phyloP scores from a whole-genome alignment of 1,139 yeast genomes.

The Zygosaccharomyces sapae region DNA sequence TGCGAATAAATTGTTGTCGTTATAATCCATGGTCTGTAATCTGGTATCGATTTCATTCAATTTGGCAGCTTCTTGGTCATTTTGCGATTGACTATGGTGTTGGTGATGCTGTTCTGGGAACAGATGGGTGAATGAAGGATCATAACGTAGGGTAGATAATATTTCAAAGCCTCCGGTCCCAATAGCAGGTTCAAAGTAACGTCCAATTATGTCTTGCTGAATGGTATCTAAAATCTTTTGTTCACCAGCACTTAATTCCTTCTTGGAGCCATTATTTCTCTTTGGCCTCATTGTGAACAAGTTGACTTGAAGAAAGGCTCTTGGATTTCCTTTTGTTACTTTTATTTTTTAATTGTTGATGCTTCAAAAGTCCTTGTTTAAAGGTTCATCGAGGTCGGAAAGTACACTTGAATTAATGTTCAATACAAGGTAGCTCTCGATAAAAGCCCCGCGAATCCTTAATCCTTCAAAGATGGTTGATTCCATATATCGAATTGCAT shows the following conservation, averaged over 20 bases:
- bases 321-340: neutral
- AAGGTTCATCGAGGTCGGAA: neutral
- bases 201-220: constrained; percentile 18
- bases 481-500: constrained; percentile 48
- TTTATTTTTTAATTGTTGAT: constrained; percentile 1
- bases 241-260: constrained; percentile 15
- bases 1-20: constrained; percentile 5
- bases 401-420: neutral
- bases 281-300: constrained; percentile 7
- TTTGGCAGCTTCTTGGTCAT: neutral
- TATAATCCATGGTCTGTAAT: constrained; percentile 11
- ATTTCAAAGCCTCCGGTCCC: constrained; percentile 43
- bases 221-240: constrained; percentile 16
- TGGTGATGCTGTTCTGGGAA: constrained; percentile 2
- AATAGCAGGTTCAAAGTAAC: constrained; percentile 16
- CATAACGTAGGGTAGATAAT: constrained; percentile 68
- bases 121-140: constrained; percentile 45
- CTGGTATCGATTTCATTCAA: constrained; percentile 13
- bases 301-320: neutral
- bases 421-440: neutral
- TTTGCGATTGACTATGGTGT: neutral
- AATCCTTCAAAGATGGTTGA: constrained; percentile 43
- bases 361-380: neutral
- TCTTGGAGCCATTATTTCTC: constrained; percentile 7
- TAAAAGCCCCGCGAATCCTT: neutral